Evolutionary conservation across 148 eudicot genomes (phyloP).

Genomic region (Polygonum maritimum): DNA sequence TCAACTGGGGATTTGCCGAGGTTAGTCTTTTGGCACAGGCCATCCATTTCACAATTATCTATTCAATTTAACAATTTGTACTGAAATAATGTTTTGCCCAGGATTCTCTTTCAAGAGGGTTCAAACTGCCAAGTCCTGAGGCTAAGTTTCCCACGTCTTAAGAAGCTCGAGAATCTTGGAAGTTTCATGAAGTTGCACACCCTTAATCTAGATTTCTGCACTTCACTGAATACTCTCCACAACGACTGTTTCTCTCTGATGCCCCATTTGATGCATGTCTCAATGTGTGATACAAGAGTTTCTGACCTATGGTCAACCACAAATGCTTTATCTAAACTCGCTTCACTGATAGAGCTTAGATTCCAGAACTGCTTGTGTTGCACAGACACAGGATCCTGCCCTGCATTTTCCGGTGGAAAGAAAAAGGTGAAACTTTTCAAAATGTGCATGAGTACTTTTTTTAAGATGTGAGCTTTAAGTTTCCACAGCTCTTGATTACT

Average conservation of each 20-base stretch:
- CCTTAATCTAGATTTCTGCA: slow-evolving; percentile 64
- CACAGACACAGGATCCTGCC: slow-evolving; percentile 49
- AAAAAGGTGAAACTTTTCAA: not conserved
- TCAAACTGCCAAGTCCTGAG: slow-evolving; percentile 39
- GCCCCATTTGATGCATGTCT: slow-evolving; percentile 54
- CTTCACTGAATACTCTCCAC: slow-evolving; percentile 42
- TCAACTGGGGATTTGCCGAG: slow-evolving; percentile 37
- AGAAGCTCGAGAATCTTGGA: slow-evolving; percentile 41
- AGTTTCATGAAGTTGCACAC: slow-evolving; percentile 37
- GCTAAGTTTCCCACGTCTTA: slow-evolving; percentile 38
- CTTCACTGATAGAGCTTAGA: slow-evolving; percentile 48
- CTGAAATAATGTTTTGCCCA: slow-evolving; percentile 14
- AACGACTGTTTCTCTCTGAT: slow-evolving; percentile 50
- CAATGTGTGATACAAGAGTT: slow-evolving; percentile 58
- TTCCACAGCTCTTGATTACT: no score
- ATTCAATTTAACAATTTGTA: not conserved
- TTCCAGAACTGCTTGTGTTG: slow-evolving; percentile 62
- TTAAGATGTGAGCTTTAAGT: no score
- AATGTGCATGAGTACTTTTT: not conserved
- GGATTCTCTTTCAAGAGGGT: slow-evolving; percentile 41
- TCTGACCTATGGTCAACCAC: slow-evolving; percentile 52
- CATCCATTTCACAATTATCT: not conserved
- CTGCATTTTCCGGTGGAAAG: slow-evolving; percentile 18
- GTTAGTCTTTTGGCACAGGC: slow-evolving; percentile 17
- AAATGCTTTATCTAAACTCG: slow-evolving; percentile 47